These are phyloP conservation scores for Verticillium isaacii DNA, from an alignment of 2,329 filamentous ascomycete genomes.

Conservation along the genomic window DNA sequence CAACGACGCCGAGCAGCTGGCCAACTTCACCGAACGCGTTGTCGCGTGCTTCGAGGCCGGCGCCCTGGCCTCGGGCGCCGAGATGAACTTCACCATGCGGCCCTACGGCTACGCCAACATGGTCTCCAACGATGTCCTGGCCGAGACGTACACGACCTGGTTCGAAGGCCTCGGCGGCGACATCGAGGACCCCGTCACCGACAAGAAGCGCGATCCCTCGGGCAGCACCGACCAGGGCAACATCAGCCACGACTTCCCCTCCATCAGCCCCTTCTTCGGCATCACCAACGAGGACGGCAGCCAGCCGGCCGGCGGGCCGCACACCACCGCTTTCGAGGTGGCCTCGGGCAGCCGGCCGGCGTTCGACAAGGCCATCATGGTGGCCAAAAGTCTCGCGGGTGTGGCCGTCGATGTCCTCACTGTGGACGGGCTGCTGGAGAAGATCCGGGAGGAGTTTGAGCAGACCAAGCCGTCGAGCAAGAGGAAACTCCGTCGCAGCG, in stretches of 20 bases:
- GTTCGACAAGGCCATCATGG: constrained; percentile 39
- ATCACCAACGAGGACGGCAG: constrained; percentile 19
- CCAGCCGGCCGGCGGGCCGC: constrained; percentile 31
- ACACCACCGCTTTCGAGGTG: constrained; percentile 46
- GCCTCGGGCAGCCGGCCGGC: constrained; percentile 43
- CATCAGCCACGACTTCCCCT: constrained; percentile 21
- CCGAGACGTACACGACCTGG: constrained; percentile 16
- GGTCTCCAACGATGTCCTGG: constrained; percentile 22
- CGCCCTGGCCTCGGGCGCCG: constrained; percentile 25
- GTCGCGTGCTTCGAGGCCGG: constrained; percentile 28
- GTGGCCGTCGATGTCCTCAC: constrained; percentile 42
- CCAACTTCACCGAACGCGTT: constrained; percentile 13
- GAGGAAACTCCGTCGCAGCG: background rate
- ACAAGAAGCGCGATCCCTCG: constrained; percentile 17
- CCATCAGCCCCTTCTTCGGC: constrained; percentile 19
- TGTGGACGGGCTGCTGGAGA: constrained; percentile 32
- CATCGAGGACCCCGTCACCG: constrained; percentile 17
- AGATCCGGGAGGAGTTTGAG: constrained; percentile 32
- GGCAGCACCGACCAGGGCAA: constrained; percentile 24
- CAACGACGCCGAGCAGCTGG: constrained; percentile 19
- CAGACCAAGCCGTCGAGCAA: constrained; percentile 18
- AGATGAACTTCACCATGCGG: constrained; percentile 28
- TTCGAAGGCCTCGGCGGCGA: constrained; percentile 17
- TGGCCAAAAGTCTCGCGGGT: constrained; percentile 42
- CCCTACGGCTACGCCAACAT: constrained; percentile 25